Conservation (phyloP, 2,329 filamentous ascomycete species). For the Parastagonospora nodorum region DNA sequence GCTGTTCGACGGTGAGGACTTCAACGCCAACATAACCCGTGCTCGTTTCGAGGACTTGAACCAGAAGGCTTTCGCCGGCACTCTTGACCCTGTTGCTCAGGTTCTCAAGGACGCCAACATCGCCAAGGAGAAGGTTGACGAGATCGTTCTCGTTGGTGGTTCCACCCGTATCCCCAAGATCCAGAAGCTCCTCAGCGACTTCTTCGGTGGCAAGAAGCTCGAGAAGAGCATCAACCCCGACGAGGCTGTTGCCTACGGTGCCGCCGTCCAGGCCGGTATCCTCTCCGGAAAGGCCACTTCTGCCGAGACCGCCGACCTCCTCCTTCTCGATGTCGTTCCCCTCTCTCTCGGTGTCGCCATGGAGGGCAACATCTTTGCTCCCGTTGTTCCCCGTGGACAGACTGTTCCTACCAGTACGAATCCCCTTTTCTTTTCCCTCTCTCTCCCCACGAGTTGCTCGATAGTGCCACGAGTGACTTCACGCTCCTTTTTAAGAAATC, state of each 20-base stretch:
- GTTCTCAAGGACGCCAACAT: slow-evolving; percentile 91
- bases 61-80: slow-evolving; percentile 91
- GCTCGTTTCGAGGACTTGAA: slow-evolving; percentile 99
- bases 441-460: too few relatives aligned
- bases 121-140: slow-evolving; percentile 90
- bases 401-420: slow-evolving; percentile 58
- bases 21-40: slow-evolving; percentile 96
- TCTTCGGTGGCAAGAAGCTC: slow-evolving; percentile 99
- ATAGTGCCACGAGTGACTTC: too few relatives aligned
- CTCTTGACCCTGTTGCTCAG: slow-evolving; percentile 92
- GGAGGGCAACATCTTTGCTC: slow-evolving; percentile 99
- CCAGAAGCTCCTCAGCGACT: slow-evolving; percentile 98
- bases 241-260: slow-evolving; percentile 98
- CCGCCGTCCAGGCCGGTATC: slow-evolving; percentile 97
- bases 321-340: slow-evolving; percentile 94
- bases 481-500: background rate
- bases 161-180: slow-evolving; percentile 98
- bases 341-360: slow-evolving; percentile 98
- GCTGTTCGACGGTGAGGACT: slow-evolving; percentile 96
- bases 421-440: background rate
- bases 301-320: slow-evolving; percentile 89
- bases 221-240: slow-evolving; percentile 99
- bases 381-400: slow-evolving; percentile 72
- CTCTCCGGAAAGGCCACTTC: slow-evolving; percentile 97
- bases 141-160: slow-evolving; percentile 98